Evolutionary conservation across 805 yeast species (phyloP).

Genomic region (Nakazawaea pomicola): DNA sequence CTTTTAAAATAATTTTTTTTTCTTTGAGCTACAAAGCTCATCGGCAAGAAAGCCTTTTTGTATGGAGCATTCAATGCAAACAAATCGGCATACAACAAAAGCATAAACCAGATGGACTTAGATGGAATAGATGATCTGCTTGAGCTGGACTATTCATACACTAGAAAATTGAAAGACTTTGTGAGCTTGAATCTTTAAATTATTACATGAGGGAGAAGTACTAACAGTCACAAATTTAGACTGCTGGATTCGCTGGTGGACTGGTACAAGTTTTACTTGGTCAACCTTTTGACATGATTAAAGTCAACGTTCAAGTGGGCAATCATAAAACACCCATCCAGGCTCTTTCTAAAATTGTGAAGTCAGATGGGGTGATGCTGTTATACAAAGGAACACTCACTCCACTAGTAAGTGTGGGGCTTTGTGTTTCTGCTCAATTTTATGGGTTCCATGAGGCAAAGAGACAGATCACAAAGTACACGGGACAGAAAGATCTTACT

Average conservation of each 20-base stretch:
- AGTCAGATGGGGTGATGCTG: slow-evolving; percentile 57
- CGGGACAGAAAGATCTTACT: slow-evolving; percentile 29
- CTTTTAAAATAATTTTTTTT: no score
- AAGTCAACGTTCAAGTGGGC: slow-evolving; percentile 69
- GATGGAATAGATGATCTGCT: no score
- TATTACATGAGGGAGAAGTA: not conserved
- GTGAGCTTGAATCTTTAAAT: slow-evolving; percentile 18
- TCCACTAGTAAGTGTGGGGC: slow-evolving; percentile 66
- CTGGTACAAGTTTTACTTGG: slow-evolving; percentile 52
- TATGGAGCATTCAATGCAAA: no score
- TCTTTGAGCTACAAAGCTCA: no score
- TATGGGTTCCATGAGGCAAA: slow-evolving; percentile 69
- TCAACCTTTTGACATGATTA: slow-evolving; percentile 68
- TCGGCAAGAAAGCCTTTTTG: no score
- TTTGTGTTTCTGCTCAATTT: slow-evolving; percentile 64
- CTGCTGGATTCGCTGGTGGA: slow-evolving; percentile 52
- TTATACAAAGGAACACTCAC: slow-evolving; percentile 66
- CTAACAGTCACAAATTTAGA: slow-evolving; percentile 16
- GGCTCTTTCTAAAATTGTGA: slow-evolving; percentile 48
- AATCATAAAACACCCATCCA: slow-evolving; percentile 47
- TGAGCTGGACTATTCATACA: no score
- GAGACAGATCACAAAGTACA: slow-evolving; percentile 41
- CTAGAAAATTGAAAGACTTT: slow-evolving; percentile 47
- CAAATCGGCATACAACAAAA: not conserved
- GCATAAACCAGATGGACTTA: not conserved